Evolutionary conservation across 2,329 filamentous ascomycete genomes (phyloP).

Genomic region (Clarireedia homoeocarpa): DNA sequence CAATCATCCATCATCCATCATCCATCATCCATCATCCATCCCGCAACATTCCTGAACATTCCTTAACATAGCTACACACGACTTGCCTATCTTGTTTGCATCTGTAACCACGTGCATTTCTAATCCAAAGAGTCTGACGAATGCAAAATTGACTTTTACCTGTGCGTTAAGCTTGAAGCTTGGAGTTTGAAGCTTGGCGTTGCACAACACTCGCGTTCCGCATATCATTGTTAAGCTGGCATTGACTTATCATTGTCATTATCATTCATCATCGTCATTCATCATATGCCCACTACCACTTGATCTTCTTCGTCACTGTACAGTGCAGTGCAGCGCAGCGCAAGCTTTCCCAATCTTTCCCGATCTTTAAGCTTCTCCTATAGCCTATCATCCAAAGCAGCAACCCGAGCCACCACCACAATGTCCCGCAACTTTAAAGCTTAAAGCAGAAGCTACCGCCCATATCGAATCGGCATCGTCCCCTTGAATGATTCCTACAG

Average conservation of each 20-base stretch:
- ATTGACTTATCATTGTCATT: too few relatives aligned
- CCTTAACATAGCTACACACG: too few relatives aligned
- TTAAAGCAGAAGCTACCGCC: background rate
- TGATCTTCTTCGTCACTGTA: too few relatives aligned
- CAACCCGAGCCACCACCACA: background rate
- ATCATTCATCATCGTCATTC: too few relatives aligned
- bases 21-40: too few relatives aligned
- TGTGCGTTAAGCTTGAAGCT: background rate
- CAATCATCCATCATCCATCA: too few relatives aligned
- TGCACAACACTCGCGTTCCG: background rate
- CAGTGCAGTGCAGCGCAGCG: too few relatives aligned
- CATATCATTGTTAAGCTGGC: too few relatives aligned
- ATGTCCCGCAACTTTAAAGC: conserved; percentile 1
- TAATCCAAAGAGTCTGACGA: background rate
- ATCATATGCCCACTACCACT: too few relatives aligned
- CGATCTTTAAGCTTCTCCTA: too few relatives aligned
- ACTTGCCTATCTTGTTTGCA: background rate
- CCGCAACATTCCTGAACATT: too few relatives aligned
- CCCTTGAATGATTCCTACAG: background rate
- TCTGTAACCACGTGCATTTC: background rate
- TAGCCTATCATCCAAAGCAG: background rate
- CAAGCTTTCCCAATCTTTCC: too few relatives aligned
- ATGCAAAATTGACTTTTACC: background rate
- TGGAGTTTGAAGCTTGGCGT: background rate
- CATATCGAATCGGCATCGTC: background rate